These are phyloP conservation scores for Periconia macrospinosa DNA, from an alignment of 2,329 filamentous ascomycete species.

Conservation along the genomic window DNA sequence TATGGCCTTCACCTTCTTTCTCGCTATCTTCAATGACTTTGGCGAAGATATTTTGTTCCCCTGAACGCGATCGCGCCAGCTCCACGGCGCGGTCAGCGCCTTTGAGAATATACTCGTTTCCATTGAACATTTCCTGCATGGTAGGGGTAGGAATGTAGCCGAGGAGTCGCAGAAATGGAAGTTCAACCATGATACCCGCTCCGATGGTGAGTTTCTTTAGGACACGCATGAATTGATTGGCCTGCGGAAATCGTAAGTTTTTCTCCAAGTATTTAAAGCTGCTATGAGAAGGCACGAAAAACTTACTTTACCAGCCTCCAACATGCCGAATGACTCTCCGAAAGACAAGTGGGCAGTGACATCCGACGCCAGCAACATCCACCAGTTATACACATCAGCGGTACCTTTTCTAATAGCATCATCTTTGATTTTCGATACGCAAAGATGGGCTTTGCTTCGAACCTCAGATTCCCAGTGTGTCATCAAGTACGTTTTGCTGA, in stretches of 20 bases:
- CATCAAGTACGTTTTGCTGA: slow-evolving; percentile 39
- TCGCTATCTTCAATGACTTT: slow-evolving; percentile 27
- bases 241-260: slow-evolving; percentile 8
- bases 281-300: neutral
- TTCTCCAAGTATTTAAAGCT: neutral
- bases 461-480: slow-evolving; percentile 42
- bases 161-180: slow-evolving; percentile 39
- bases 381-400: slow-evolving; percentile 43
- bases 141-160: slow-evolving; percentile 31
- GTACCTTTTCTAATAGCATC: slow-evolving; percentile 17
- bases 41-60: slow-evolving; percentile 32
- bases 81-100: slow-evolving; percentile 35
- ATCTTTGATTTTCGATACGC: slow-evolving; percentile 34
- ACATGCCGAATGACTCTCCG: slow-evolving; percentile 44
- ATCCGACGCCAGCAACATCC: slow-evolving; percentile 45
- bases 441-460: slow-evolving; percentile 33
- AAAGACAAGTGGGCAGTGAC: slow-evolving; percentile 43
- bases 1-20: slow-evolving; percentile 18
- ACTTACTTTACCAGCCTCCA: slow-evolving; percentile 39
- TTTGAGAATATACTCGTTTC: slow-evolving; percentile 34
- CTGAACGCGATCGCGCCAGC: slow-evolving; percentile 30
- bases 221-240: slow-evolving; percentile 41
- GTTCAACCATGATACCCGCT: slow-evolving; percentile 40
- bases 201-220: slow-evolving; percentile 40
- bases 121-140: slow-evolving; percentile 39